phyloP scores from a whole-genome alignment of 1,139 yeast genomes.

The Fermentozyma sake region DNA sequence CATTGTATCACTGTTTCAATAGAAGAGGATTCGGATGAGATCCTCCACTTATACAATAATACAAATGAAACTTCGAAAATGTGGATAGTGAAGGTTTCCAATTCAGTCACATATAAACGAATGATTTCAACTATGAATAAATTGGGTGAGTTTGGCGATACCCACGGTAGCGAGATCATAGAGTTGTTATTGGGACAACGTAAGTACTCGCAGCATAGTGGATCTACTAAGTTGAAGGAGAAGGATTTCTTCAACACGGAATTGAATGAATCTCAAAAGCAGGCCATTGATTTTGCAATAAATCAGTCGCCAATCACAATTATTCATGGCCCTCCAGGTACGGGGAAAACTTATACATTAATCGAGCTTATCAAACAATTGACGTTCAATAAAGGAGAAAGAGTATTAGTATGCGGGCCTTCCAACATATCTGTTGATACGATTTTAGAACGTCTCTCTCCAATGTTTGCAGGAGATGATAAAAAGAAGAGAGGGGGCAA shows the following conservation, averaged over 20 bases:
- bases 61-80: constrained; percentile 39
- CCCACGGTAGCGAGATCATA: constrained; percentile 32
- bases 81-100: constrained; percentile 66
- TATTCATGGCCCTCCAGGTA: constrained; percentile 50
- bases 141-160: constrained; percentile 44
- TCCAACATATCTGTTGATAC: constrained; percentile 96
- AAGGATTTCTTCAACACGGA: constrained; percentile 41
- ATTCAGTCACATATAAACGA: constrained; percentile 66
- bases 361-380: constrained; percentile 82
- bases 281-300: constrained; percentile 38
- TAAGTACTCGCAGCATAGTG: constrained; percentile 5
- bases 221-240: constrained; percentile 8
- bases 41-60: constrained; percentile 41
- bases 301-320: constrained; percentile 39
- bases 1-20: constrained; percentile 51
- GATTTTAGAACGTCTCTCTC: constrained; percentile 72
- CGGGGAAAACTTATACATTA: constrained; percentile 70
- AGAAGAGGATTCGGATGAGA: constrained; percentile 52
- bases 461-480: constrained; percentile 19
- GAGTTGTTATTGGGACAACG: constrained; percentile 43
- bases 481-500: constrained; percentile 14
- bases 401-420: constrained; percentile 89
- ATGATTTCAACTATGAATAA: constrained; percentile 79
- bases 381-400: constrained; percentile 48
- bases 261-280: constrained; percentile 65